These are phyloP conservation scores for Hypoxylon rickii DNA, from an alignment of 495 filamentous ascomycete genomes.

Conservation along the genomic window DNA sequence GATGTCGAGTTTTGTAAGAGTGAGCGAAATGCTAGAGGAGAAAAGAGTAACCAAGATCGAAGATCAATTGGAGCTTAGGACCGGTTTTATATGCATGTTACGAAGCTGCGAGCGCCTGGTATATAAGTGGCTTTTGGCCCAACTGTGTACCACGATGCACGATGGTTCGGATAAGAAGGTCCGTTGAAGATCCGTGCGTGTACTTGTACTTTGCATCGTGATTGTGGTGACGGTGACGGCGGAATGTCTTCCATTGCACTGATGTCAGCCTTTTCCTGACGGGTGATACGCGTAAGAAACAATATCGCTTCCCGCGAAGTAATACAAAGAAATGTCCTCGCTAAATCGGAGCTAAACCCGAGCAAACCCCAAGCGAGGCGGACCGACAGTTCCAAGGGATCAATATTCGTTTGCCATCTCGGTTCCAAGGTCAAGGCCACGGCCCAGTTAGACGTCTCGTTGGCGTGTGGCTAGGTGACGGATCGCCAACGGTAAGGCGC, in stretches of 20 bases:
- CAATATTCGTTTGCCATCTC: conserved; percentile 8
- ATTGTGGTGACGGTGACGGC: neutral
- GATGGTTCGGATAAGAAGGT: conserved; percentile 7
- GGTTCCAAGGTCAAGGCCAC: neutral
- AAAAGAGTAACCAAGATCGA: neutral
- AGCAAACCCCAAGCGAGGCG: conserved; percentile 18
- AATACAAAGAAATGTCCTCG: conserved; percentile 1
- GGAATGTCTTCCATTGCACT: neutral
- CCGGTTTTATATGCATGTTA: no score
- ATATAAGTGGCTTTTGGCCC: conserved; percentile 13
- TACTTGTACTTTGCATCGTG: conserved; percentile 9
- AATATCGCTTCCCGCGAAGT: neutral
- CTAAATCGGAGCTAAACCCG: conserved; percentile 15
- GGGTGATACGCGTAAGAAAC: conserved; percentile 12
- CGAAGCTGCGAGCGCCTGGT: conserved; percentile 2
- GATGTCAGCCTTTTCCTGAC: conserved; percentile 16
- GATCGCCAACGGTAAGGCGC: conserved; percentile 4
- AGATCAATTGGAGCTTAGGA: conserved; percentile 10
- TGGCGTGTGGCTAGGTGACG: conserved; percentile 1
- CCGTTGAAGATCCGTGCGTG: neutral
- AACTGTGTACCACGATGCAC: no score
- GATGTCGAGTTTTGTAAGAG: no score
- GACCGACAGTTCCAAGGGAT: conserved; percentile 1
- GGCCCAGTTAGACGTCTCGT: neutral
- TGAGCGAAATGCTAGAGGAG: neutral